These are phyloP conservation scores for Fonsecaea pedrosoi DNA, from an alignment of 2,329 filamentous ascomycete genomes.

Conservation along the genomic window DNA sequence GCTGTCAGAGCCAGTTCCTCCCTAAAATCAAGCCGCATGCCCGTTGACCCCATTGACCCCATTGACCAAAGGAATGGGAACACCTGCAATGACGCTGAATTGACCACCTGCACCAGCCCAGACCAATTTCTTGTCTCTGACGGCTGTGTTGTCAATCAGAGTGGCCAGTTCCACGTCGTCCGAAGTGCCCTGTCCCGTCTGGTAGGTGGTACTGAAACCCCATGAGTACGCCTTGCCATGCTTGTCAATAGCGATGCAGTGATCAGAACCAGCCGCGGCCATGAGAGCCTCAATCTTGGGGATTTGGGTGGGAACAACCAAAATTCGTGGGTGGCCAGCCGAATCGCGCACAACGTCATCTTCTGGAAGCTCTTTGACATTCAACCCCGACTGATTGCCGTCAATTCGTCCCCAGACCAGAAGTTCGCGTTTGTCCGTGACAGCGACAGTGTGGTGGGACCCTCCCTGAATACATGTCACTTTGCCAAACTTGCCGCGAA, in stretches of 20 bases:
- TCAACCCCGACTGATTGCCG: conserved; percentile 66
- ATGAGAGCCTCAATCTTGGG: conserved; percentile 64
- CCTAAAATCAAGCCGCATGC: conserved; percentile 27
- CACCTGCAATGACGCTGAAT: conserved; percentile 58
- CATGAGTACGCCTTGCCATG: conserved; percentile 76
- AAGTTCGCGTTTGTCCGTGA: conserved; percentile 61
- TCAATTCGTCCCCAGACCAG: conserved; percentile 68
- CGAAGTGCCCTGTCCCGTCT: conserved; percentile 77
- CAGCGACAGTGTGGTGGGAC: conserved; percentile 73
- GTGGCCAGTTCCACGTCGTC: conserved; percentile 81
- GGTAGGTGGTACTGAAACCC: conserved; percentile 82
- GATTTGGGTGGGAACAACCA: conserved; percentile 69
- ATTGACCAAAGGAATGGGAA: conserved; percentile 33
- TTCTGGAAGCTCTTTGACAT: conserved; percentile 61
- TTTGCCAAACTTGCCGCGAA: conserved; percentile 61
- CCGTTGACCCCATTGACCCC: conserved; percentile 39
- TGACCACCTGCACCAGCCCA: conserved; percentile 89
- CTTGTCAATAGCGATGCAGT: conserved; percentile 72
- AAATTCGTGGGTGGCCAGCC: conserved; percentile 70
- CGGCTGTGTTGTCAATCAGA: conserved; percentile 81
- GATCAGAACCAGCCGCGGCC: conserved; percentile 72
- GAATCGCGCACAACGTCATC: conserved; percentile 67
- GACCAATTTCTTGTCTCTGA: conserved; percentile 74
- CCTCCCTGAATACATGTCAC: conserved; percentile 74
- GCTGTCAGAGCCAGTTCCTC: neutral